Evolutionary conservation across 306 rosid species (phyloP).

Genomic region (Vachellia pachyceras): DNA sequence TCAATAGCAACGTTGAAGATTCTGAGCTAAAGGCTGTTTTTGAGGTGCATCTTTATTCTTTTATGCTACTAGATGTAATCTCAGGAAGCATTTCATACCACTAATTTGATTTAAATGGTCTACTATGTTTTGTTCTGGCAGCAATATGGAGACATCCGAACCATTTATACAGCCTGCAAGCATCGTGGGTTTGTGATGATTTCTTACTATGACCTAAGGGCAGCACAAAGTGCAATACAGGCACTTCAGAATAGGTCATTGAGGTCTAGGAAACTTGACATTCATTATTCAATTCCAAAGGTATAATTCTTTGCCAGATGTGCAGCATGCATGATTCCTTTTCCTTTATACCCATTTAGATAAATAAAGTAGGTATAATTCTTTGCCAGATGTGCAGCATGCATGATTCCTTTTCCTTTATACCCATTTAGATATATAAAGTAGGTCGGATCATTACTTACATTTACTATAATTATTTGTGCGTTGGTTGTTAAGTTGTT

Average conservation of each 20-base stretch:
- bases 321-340: slow-evolving; percentile 27
- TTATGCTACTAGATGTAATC: slow-evolving; percentile 22
- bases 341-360: no score
- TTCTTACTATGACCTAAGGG: slow-evolving; percentile 70
- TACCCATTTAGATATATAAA: no score
- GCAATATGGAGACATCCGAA: slow-evolving; percentile 70
- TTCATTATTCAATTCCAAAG: slow-evolving; percentile 79
- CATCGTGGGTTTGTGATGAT: slow-evolving; percentile 84
- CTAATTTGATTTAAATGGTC: slow-evolving; percentile 33
- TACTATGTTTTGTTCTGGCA: slow-evolving; percentile 48
- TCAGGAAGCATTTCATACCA: slow-evolving; percentile 39
- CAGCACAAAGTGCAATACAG: slow-evolving; percentile 69
- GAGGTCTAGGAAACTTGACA: slow-evolving; percentile 71
- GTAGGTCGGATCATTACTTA: slow-evolving; percentile 9
- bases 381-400: slow-evolving; percentile 15
- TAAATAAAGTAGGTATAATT: slow-evolving; percentile 65
- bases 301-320: slow-evolving; percentile 40
- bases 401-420: slow-evolving; percentile 26
- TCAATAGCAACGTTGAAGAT: slow-evolving; percentile 70
- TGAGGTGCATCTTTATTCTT: slow-evolving; percentile 56
- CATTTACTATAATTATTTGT: not conserved
- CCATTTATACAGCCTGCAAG: slow-evolving; percentile 69
- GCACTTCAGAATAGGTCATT: slow-evolving; percentile 64
- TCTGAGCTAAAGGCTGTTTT: slow-evolving; percentile 69
- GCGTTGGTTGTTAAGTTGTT: slow-evolving; percentile 17